A percentile compares a stretch with the other conserved stretches of the same genome.
Evolutionary conservation across 805 yeast genomes (phyloP).

Genomic region (Candida railenensis): DNA sequence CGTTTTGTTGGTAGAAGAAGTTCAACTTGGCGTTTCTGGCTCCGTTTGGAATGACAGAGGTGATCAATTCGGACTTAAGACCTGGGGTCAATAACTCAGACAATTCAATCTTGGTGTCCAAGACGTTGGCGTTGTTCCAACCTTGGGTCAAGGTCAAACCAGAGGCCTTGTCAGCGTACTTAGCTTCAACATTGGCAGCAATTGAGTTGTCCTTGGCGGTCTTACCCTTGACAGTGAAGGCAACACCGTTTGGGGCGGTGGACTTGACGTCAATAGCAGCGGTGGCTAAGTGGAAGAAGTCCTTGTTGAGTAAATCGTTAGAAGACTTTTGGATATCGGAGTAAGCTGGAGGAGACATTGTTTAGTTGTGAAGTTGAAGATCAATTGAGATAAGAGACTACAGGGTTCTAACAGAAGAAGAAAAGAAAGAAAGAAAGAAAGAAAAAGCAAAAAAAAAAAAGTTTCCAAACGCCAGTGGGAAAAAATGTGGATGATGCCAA

Average conservation of each 20-base stretch:
- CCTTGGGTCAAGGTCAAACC: slow-evolving; percentile 96
- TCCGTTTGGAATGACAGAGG: slow-evolving; percentile 83
- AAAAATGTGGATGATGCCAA: not conserved
- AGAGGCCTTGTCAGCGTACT: slow-evolving; percentile 86
- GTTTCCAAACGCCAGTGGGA: not conserved
- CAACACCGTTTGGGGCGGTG: slow-evolving; percentile 93
- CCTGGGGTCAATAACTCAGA: slow-evolving; percentile 92
- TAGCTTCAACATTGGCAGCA: slow-evolving; percentile 87
- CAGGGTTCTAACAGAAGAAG: not conserved
- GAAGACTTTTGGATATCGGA: slow-evolving; percentile 90
- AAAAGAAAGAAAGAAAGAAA: not conserved
- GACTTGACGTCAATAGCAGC: slow-evolving; percentile 89
- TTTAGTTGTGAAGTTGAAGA: slow-evolving; percentile 6
- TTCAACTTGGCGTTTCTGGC: slow-evolving; percentile 85
- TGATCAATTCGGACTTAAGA: slow-evolving; percentile 86
- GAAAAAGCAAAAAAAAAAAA: slow-evolving; percentile 4
- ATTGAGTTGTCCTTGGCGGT: slow-evolving; percentile 76
- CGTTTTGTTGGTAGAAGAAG: slow-evolving; percentile 88
- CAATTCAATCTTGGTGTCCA: slow-evolving; percentile 91
- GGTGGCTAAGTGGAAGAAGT: slow-evolving; percentile 89
- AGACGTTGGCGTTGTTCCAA: slow-evolving; percentile 91
- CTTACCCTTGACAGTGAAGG: slow-evolving; percentile 92
- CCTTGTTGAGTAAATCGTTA: slow-evolving; percentile 85
- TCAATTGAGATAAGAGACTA: not conserved
- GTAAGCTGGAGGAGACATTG: slow-evolving; percentile 75